Conservation (phyloP, 441 rosid genomes). For the Biscutella laevigata region DNA sequence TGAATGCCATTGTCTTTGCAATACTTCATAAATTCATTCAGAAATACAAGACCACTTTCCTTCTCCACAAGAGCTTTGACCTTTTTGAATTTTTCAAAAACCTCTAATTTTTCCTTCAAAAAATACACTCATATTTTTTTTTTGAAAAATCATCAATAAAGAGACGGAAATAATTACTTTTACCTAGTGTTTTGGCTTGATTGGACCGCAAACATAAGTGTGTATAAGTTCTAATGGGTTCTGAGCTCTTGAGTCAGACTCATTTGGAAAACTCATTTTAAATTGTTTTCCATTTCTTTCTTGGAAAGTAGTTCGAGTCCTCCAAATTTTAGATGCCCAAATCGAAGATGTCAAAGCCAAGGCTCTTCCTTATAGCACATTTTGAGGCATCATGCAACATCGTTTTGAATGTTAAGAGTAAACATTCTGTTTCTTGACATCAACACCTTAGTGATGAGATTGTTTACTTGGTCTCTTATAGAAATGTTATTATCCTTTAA, state of each 20-base stretch:
- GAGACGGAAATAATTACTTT: constrained; percentile 1
- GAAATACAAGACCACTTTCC: not conserved
- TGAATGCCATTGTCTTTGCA: not conserved
- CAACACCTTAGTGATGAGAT: too few species aligned
- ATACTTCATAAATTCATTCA: not conserved
- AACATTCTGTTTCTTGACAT: too few species aligned
- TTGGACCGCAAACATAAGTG: not conserved
- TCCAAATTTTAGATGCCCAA: too few species aligned
- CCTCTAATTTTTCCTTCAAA: not conserved
- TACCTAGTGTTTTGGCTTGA: not conserved
- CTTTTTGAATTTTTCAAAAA: not conserved
- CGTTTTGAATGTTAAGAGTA: too few species aligned
- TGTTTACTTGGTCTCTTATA: not conserved
- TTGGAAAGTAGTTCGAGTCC: too few species aligned
- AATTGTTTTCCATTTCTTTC: not conserved
- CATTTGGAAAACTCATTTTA: not conserved
- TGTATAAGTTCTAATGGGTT: not conserved
- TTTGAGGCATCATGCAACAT: too few species aligned
- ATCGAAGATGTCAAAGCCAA: too few species aligned
- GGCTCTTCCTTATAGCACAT: too few species aligned
- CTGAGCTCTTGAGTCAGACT: not conserved
- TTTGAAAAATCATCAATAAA: not conserved
- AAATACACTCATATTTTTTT: not conserved
- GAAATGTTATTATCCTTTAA: not conserved
- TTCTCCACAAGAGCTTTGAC: not conserved